These are phyloP conservation scores for Oryza australiensis DNA, from an alignment of 176 grass and related monocot species.

Conservation along the genomic window DNA sequence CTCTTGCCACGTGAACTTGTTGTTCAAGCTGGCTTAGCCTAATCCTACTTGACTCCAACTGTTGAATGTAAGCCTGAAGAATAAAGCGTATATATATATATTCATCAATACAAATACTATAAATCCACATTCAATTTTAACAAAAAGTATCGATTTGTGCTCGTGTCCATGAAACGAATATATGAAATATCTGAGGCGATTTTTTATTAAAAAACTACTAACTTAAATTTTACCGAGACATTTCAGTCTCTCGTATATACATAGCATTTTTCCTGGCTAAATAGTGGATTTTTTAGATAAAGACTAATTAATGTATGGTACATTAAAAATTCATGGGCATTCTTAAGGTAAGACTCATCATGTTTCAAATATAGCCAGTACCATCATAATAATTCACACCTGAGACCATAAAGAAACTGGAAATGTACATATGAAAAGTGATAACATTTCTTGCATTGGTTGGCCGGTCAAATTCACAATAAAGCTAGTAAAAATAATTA, in stretches of 20 bases:
- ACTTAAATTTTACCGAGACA: neutral
- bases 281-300: neutral
- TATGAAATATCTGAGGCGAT: neutral
- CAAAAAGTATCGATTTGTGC: neutral
- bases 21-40: conserved; percentile 74
- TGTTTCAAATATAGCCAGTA: neutral
- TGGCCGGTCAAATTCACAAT: conserved; percentile 37
- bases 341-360: neutral
- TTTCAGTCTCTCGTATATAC: neutral
- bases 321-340: neutral
- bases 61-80: conserved; percentile 89
- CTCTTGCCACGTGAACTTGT: conserved; percentile 65
- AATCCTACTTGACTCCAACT: conserved; percentile 75
- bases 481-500: conserved; percentile 21
- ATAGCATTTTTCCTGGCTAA: neutral
- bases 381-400: conserved; percentile 9
- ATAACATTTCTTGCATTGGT: conserved; percentile 40
- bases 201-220: neutral
- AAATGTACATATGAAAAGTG: neutral
- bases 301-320: neutral
- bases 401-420: neutral
- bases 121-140: neutral
- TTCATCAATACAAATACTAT: neutral
- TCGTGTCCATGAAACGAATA: neutral
- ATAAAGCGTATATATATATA: neutral